Evolutionary conservation across 2,329 filamentous ascomycete species (phyloP).

Genomic region (Thermothelomyces thermophilus): DNA sequence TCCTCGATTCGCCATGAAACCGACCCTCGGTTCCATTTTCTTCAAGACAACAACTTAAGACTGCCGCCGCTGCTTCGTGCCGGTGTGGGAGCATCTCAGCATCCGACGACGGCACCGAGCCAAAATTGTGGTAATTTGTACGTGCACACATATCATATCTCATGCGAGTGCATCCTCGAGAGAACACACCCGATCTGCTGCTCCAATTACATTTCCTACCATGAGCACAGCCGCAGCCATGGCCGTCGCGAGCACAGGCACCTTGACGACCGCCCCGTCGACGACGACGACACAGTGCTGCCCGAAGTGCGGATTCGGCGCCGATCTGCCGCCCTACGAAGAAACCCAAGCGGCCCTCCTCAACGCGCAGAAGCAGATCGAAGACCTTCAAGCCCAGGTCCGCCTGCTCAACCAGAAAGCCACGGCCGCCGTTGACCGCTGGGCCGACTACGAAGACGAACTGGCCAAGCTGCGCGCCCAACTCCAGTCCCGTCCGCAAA

Average conservation of each 20-base stretch:
- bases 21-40: neutral
- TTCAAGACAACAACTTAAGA: neutral
- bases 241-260: constrained; percentile 15
- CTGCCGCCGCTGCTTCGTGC: neutral
- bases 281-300: constrained; percentile 34
- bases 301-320: constrained; percentile 43
- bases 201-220: too few species aligned
- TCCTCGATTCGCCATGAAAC: neutral
- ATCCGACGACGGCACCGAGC: neutral
- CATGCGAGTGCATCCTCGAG: too few species aligned
- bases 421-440: constrained; percentile 53
- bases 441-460: constrained; percentile 77
- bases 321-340: constrained; percentile 29
- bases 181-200: neutral
- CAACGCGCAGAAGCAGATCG: constrained; percentile 53
- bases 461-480: constrained; percentile 50
- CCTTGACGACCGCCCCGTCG: constrained; percentile 13
- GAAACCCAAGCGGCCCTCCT: constrained; percentile 40
- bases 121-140: too few species aligned
- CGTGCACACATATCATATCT: too few species aligned
- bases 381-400: constrained; percentile 66
- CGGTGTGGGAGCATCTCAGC: neutral
- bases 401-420: constrained; percentile 57
- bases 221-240: constrained; percentile 18
- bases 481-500: constrained; percentile 20